These are phyloP conservation scores for Sphaerulina musiva DNA, from an alignment of 2,329 filamentous ascomycete genomes.

Conservation along the genomic window DNA sequence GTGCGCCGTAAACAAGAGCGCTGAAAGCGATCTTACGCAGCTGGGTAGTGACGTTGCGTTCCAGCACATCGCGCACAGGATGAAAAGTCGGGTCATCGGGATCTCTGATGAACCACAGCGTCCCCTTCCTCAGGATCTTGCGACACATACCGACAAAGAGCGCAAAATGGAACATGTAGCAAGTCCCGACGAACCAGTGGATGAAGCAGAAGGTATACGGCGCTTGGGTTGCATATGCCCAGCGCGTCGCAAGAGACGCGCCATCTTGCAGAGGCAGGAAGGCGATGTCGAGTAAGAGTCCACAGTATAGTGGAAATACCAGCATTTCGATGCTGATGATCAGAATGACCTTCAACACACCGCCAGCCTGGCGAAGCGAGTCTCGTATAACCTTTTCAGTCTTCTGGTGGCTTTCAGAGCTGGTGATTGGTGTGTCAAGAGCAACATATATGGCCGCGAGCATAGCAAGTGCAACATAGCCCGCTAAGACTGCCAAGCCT, in stretches of 20 bases:
- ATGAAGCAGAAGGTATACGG: slow-evolving; percentile 91
- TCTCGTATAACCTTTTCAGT: slow-evolving; percentile 74
- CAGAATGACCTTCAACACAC: slow-evolving; percentile 93
- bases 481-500: slow-evolving; percentile 67
- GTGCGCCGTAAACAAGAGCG: slow-evolving; percentile 85
- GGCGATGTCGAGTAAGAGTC: slow-evolving; percentile 79
- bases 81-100: slow-evolving; percentile 98
- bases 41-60: slow-evolving; percentile 85
- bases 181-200: slow-evolving; percentile 97
- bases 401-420: slow-evolving; percentile 49
- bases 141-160: slow-evolving; percentile 98
- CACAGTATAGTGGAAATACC: slow-evolving; percentile 91
- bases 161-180: slow-evolving; percentile 99
- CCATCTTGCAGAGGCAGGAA: slow-evolving; percentile 82
- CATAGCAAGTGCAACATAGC: slow-evolving; percentile 71
- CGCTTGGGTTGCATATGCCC: slow-evolving; percentile 69
- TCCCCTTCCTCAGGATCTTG: slow-evolving; percentile 91
- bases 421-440: slow-evolving; percentile 65
- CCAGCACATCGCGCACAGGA: slow-evolving; percentile 90
- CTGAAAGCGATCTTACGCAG: slow-evolving; percentile 94
- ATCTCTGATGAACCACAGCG: slow-evolving; percentile 95
- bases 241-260: slow-evolving; percentile 67
- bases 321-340: slow-evolving; percentile 99
- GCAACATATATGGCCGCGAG: slow-evolving; percentile 73
- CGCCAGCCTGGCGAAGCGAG: slow-evolving; percentile 82